A percentile compares a stretch with the other conserved stretches of the same genome.
Conservation (phyloP, 352 stramenopile genomes). For the Pythium periplocum region DNA sequence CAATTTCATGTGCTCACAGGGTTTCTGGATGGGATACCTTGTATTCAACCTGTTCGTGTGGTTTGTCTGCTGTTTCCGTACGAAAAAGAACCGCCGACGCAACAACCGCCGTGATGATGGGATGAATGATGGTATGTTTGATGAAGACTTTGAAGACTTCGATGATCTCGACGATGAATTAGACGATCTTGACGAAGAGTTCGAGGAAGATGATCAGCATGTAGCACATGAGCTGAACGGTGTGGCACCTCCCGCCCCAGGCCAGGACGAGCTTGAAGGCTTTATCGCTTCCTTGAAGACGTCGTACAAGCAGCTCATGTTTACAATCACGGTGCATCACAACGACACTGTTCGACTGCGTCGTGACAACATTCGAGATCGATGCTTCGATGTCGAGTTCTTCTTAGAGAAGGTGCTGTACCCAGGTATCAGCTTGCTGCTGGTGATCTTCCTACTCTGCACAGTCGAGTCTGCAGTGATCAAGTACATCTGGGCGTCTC, state of each 20-base stretch:
- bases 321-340: slow-evolving; percentile 70
- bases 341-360: slow-evolving; percentile 56
- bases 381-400: slow-evolving; percentile 66
- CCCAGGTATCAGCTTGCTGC: slow-evolving; percentile 39
- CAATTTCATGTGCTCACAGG: slow-evolving; percentile 16
- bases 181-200: slow-evolving; percentile 28
- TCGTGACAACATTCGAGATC: slow-evolving; percentile 47
- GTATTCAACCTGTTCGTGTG: slow-evolving; percentile 65
- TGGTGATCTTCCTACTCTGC: slow-evolving; percentile 48
- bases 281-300: slow-evolving; percentile 54
- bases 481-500: slow-evolving; percentile 32
- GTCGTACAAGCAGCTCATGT: slow-evolving; percentile 63
- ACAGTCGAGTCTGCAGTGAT: slow-evolving; percentile 43
- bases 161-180: slow-evolving; percentile 18
- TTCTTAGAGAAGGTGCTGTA: slow-evolving; percentile 63
- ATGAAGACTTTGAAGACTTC: too few species aligned
- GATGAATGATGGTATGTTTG: background rate
- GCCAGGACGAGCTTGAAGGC: slow-evolving; percentile 33
- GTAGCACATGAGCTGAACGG: background rate
- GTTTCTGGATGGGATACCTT: slow-evolving; percentile 76
- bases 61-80: slow-evolving; percentile 70
- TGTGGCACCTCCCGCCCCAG: slow-evolving; percentile 2
- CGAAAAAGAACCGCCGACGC: slow-evolving; percentile 35
- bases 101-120: slow-evolving; percentile 19
- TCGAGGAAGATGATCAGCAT: slow-evolving; percentile 18